These are phyloP conservation scores for Penicillium sp. DNA, from an alignment of 2,329 filamentous ascomycete species.

Conservation along the genomic window DNA sequence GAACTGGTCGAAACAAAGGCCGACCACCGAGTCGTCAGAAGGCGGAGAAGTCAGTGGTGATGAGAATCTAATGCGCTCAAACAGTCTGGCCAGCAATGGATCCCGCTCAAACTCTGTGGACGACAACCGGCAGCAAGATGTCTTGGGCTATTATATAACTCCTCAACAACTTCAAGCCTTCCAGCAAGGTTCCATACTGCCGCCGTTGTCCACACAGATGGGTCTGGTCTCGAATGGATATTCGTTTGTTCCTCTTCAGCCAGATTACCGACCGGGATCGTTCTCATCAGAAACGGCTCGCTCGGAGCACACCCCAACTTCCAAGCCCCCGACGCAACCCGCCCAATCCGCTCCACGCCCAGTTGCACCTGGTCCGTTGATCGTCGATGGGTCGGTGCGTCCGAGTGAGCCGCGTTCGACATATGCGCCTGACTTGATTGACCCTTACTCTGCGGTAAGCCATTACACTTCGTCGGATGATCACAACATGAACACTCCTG, in stretches of 20 bases:
- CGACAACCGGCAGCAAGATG: slow-evolving; percentile 42
- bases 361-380: slow-evolving; percentile 40
- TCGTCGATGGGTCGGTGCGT: slow-evolving; percentile 48
- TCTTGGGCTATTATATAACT: slow-evolving; percentile 47
- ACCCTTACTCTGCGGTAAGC: slow-evolving; percentile 36
- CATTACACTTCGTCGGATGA: slow-evolving; percentile 45
- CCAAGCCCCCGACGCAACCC: slow-evolving; percentile 20
- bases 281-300: slow-evolving; percentile 27
- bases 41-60: slow-evolving; percentile 33
- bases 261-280: slow-evolving; percentile 33
- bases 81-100: slow-evolving; percentile 34
- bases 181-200: slow-evolving; percentile 39
- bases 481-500: slow-evolving; percentile 35
- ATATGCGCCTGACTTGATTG: slow-evolving; percentile 34
- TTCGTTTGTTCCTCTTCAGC: slow-evolving; percentile 32
- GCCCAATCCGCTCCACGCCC: slow-evolving; percentile 25
- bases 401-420: slow-evolving; percentile 36
- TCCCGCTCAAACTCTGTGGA: slow-evolving; percentile 35
- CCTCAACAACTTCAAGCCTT: slow-evolving; percentile 44
- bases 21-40: slow-evolving; percentile 34
- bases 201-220: slow-evolving; percentile 38
- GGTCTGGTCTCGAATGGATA: slow-evolving; percentile 41
- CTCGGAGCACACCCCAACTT: slow-evolving; percentile 24
- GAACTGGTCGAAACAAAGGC: slow-evolving; percentile 28
- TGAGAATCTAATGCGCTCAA: slow-evolving; percentile 29